Base-by-base conservation (phyloP, 768 basidiomycete genomes). In the Macrocybe gigantea region DNA sequence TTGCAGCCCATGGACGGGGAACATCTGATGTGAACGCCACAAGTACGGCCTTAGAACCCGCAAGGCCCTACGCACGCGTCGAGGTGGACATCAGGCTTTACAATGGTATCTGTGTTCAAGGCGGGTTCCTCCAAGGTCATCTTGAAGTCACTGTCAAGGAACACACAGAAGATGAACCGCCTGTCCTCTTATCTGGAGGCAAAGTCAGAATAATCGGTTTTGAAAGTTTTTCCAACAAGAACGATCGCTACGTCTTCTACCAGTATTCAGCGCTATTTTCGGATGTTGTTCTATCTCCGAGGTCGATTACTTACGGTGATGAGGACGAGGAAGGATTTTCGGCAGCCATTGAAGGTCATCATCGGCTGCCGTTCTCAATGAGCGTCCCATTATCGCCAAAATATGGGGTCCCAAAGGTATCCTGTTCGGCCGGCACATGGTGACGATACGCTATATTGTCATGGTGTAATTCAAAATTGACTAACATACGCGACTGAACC, bases 171-270 rank as follows among this genome's bases (percentile, higher is more conserved):
- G 80, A 79, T 53, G 78, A 79, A 48, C 61, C 74, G 1, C 69
- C 78, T n/a, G 60, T 91, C 3, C 68, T 81, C 54, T 64, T 95
- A 10, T 82, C 82, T 35, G 81, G 75, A 34, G 88, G 82, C 4
- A 94, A 92, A 68, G 63, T 94, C 32, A 73, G 91, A 49, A 72
- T 93, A 14, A 75, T 94, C 45, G 92, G 93, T 4, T 93, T 92
- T 60, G 93, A 95, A 67, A 82, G 79, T 38, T 73, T 81, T 38
- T 69, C 77, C 0, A 68, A 74, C 40, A 69, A 77, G 47, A 71
- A 75, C 22, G 71, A 76, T n/a, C 72, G 84, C 11, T 81, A 88
- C 60, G 82, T 85, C 9, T 95, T 96, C 64, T 94, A 88, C 60
- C 89, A 92, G 55, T 78, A 77, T 60, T 80, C 84, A 6, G 68